Conservation (phyloP, 225 moss, liverwort and hornwort species). For the Pleurozium schreberi region DNA sequence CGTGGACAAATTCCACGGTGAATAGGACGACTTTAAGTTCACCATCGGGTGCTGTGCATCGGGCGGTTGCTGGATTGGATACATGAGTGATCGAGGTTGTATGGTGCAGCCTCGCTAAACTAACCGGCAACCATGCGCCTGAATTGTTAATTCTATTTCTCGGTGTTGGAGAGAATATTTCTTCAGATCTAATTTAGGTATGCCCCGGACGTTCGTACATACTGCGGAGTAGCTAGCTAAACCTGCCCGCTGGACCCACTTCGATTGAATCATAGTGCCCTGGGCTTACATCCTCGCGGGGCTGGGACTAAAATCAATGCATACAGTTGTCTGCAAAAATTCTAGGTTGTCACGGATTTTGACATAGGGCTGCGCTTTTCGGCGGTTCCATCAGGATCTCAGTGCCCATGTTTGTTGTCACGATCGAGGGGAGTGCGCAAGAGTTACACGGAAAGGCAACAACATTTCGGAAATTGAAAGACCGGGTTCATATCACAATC, state of each 20-base stretch:
- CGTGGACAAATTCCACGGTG: conserved; percentile 1
- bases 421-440: neutral
- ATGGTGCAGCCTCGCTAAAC: neutral
- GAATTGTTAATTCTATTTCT: neutral
- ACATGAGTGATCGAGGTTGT: neutral
- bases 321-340: neutral
- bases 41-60: neutral
- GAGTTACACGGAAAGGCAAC: neutral
- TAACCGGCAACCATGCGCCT: neutral
- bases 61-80: neutral
- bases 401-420: neutral
- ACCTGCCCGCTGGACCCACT: neutral
- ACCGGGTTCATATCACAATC: neutral
- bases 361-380: neutral
- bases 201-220: neutral
- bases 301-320: neutral
- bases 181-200: neutral
- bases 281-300: neutral
- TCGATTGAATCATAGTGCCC: neutral
- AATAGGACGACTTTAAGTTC: neutral
- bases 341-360: neutral
- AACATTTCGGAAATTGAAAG: neutral
- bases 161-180: neutral
- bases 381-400: neutral
- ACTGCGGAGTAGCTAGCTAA: too few species aligned